These are phyloP conservation scores for Pythium volutum DNA, from an alignment of 352 stramenopile genomes.

Conservation along the genomic window DNA sequence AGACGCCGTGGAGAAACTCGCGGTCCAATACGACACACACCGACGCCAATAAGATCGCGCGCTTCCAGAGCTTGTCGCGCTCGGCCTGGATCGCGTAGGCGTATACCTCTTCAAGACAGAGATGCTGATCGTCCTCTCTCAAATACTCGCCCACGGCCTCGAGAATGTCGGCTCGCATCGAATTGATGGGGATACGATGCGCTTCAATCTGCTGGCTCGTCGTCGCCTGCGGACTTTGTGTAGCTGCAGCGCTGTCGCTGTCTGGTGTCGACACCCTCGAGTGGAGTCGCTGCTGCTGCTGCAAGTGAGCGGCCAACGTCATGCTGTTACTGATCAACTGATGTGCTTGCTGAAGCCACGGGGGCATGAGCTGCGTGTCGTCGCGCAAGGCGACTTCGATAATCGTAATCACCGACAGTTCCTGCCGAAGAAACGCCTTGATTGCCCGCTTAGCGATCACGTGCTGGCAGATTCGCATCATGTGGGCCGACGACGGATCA, in stretches of 20 bases:
- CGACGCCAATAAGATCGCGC: conserved; percentile 64
- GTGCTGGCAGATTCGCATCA: conserved; percentile 69
- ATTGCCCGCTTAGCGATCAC: conserved; percentile 70
- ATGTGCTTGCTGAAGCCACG: conserved; percentile 10
- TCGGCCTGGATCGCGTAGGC: conserved; percentile 48
- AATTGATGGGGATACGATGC: conserved; percentile 37
- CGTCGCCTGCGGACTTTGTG: background rate
- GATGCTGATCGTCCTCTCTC: conserved; percentile 47
- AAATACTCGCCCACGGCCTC: conserved; percentile 51
- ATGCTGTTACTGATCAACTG: background rate
- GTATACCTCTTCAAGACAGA: conserved; percentile 70
- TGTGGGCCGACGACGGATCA: conserved; percentile 51
- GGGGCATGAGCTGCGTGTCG: conserved; percentile 36
- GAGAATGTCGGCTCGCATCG: conserved; percentile 40
- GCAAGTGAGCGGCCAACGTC: background rate
- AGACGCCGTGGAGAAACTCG: conserved; percentile 50
- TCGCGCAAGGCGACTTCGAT: conserved; percentile 49
- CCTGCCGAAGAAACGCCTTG: conserved; percentile 55
- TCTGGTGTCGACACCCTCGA: background rate
- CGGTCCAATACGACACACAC: conserved; percentile 67
- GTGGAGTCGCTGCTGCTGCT: background rate
- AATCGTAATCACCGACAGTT: conserved; percentile 59
- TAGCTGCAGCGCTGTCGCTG: background rate
- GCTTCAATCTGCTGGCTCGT: background rate
- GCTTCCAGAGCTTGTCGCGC: conserved; percentile 58